Conservation (phyloP, 116 monocot genomes). For the Cymodocea nodosa region DNA sequence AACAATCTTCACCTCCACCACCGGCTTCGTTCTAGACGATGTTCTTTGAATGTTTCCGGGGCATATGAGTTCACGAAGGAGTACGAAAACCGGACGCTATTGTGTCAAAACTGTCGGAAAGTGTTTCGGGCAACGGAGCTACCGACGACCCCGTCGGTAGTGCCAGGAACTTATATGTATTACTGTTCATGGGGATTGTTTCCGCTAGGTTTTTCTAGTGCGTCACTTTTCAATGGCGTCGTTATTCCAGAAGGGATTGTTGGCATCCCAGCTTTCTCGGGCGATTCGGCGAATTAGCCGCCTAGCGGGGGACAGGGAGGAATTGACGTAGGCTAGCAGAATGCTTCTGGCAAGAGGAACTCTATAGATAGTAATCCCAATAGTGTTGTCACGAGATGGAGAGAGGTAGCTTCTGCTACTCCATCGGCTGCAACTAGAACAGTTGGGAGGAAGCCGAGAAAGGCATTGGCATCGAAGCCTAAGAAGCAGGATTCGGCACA, state of each 20-base stretch:
- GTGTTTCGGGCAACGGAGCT: constrained; percentile 44
- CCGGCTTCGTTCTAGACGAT: constrained; percentile 49
- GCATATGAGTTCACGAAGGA: constrained; percentile 38
- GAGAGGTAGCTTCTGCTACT: background rate
- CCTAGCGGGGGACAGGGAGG: constrained; percentile 1
- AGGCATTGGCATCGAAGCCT: constrained; percentile 16
- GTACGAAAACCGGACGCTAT: constrained; percentile 23
- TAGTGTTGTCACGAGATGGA: background rate
- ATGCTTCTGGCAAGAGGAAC: background rate
- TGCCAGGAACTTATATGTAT: constrained; percentile 66
- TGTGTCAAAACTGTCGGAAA: constrained; percentile 40
- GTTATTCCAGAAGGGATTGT: constrained; percentile 17
- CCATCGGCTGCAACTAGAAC: background rate
- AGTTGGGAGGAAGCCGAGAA: constrained; percentile 14
- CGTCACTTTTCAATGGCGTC: constrained; percentile 8
- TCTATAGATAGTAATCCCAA: background rate
- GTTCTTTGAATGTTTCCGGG: constrained; percentile 50
- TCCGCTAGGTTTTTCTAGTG: constrained; percentile 49
- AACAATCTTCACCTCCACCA: background rate
- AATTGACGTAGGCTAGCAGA: too few relatives aligned
- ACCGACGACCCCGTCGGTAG: constrained; percentile 33
- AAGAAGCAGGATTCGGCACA: constrained; percentile 5
- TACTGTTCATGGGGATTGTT: constrained; percentile 79
- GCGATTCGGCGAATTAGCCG: background rate
- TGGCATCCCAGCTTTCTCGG: constrained; percentile 21